phyloP scores from a whole-genome alignment of 192 early-diverging fungal genomes.

The Entophlyctis helioformis region DNA sequence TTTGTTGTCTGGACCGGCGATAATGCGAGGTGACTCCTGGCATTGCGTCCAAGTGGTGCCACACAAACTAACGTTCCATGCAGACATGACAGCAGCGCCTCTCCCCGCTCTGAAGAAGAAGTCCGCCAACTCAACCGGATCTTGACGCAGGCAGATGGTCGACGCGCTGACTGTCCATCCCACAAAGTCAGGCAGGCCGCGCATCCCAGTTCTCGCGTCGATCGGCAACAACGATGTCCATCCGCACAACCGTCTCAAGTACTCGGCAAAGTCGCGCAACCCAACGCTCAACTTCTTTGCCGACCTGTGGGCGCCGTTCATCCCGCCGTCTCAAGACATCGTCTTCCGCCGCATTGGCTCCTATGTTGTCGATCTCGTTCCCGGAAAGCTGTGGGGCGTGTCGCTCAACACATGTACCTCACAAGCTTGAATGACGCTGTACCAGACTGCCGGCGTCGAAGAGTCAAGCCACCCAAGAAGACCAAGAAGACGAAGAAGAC shows the following conservation, averaged over 20 bases:
- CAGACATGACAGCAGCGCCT: constrained; percentile 17
- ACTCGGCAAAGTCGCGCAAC: constrained; percentile 3
- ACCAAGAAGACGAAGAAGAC: not conserved
- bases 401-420: constrained; percentile 28
- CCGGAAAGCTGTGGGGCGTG: constrained; percentile 1
- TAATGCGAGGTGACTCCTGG: constrained; percentile 7
- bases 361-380: constrained; percentile 6
- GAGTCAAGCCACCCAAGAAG: no score
- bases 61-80: not conserved
- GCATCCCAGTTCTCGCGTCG: constrained; percentile 17
- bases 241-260: constrained; percentile 21
- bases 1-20: constrained; percentile 29
- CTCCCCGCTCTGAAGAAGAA: constrained; percentile 8
- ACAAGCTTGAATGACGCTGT: constrained; percentile 9
- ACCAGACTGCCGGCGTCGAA: constrained; percentile 7
- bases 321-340: constrained; percentile 9
- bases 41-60: not conserved
- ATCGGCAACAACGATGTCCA: constrained; percentile 31
- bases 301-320: constrained; percentile 13
- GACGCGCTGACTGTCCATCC: constrained; percentile 1
- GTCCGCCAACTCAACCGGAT: constrained; percentile 9
- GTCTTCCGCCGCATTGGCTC: constrained; percentile 8
- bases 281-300: constrained; percentile 16
- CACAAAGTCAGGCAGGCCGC: not conserved
- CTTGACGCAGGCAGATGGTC: no score